Percentiles rank a stretch among this genome's conserved stretches.
phyloP scores from a whole-genome alignment of 2,329 filamentous ascomycete genomes.

The Teratosphaeriaceae sp. region DNA sequence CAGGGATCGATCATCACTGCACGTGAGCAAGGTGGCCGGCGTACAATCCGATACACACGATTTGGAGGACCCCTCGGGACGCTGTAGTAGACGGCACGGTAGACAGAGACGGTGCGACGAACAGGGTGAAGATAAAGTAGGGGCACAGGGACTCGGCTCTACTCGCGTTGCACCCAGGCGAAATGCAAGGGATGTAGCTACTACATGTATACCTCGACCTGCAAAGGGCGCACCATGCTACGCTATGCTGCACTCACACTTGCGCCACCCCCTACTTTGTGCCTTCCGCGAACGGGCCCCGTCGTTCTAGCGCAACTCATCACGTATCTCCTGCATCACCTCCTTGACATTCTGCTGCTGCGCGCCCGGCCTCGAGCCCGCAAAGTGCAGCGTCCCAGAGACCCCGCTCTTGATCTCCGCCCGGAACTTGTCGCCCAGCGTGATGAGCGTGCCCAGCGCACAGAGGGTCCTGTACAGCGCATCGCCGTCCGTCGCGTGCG shows the following conservation, averaged over 20 bases:
- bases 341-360: constrained; percentile 56
- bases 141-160: no score
- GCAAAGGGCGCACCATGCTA: no score
- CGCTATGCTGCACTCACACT: neutral
- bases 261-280: neutral
- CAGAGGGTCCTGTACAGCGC: constrained; percentile 77
- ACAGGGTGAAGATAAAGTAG: no score
- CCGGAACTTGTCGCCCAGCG: constrained; percentile 54
- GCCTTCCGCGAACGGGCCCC: neutral
- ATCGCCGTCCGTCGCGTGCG: constrained; percentile 66
- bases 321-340: constrained; percentile 53
- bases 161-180: no score
- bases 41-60: no score
- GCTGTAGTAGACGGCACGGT: no score
- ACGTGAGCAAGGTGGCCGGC: no score
- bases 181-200: no score
- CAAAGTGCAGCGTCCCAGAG: constrained; percentile 43
- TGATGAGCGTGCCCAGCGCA: constrained; percentile 70
- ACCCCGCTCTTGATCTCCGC: constrained; percentile 52
- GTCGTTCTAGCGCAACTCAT: constrained; percentile 31
- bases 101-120: no score
- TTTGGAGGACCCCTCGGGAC: no score
- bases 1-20: no score
- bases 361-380: constrained; percentile 43
- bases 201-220: no score